Conservation (phyloP, 1,284 basidiomycete species). For the Puccinia hordei region DNA sequence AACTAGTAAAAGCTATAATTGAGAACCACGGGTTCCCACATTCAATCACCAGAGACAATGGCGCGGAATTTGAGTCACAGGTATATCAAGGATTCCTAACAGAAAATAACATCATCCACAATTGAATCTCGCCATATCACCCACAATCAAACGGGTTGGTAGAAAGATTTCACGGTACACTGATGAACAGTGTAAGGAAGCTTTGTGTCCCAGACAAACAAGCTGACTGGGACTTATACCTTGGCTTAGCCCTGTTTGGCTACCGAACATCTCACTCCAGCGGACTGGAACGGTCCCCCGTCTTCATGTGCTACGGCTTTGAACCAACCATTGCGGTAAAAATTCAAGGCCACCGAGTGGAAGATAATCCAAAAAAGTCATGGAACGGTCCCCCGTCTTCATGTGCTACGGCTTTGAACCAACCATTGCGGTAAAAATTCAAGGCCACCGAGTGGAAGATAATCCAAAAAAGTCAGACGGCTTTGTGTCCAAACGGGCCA, state of each 20-base stretch:
- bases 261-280: background rate
- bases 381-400: constrained; percentile 10
- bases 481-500: background rate
- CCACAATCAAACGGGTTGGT: constrained; percentile 27
- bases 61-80: background rate
- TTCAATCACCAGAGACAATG: constrained; percentile 18
- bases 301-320: no score
- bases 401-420: constrained; percentile 20
- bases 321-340: no score
- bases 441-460: background rate
- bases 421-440: background rate
- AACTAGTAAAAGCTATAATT: background rate
- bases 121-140: constrained; percentile 5
- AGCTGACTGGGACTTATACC: background rate
- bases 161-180: constrained; percentile 18
- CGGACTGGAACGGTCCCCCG: no score
- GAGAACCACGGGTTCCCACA: constrained; percentile 18
- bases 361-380: no score
- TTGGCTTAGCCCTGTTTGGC: constrained; percentile 6
- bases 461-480: background rate
- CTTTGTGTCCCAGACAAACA: constrained; percentile 14
- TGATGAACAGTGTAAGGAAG: background rate
- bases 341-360: no score
- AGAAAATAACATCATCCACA: constrained; percentile 19
- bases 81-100: background rate